These are phyloP conservation scores for Cicer yamashitae DNA, from an alignment of 306 rosid species.

Conservation along the genomic window DNA sequence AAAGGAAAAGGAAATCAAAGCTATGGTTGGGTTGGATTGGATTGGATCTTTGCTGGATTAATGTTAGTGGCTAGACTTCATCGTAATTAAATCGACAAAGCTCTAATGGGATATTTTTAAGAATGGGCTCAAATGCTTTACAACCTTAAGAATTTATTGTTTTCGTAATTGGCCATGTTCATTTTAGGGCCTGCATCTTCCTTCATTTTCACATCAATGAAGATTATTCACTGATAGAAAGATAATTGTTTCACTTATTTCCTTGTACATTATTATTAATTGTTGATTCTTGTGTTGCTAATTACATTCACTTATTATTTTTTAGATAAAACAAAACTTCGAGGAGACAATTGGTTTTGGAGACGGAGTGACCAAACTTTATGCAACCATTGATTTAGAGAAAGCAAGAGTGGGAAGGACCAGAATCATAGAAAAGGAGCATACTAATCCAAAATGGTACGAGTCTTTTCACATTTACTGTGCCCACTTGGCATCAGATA, in stretches of 20 bases:
- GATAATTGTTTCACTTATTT: neutral
- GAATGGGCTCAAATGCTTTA: slow-evolving; percentile 11
- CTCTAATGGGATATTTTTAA: slow-evolving; percentile 1
- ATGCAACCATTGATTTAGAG: slow-evolving; percentile 74
- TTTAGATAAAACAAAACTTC: slow-evolving; percentile 43
- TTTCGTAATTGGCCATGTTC: neutral
- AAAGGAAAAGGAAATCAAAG: neutral
- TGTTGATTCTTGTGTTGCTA: slow-evolving; percentile 27
- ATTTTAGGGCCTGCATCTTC: neutral
- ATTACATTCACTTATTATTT: slow-evolving; percentile 25
- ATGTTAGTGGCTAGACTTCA: slow-evolving; percentile 1
- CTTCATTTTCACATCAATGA: neutral
- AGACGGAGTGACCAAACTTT: slow-evolving; percentile 59
- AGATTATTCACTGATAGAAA: slow-evolving; percentile 8
- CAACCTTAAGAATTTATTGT: neutral
- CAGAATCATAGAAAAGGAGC: slow-evolving; percentile 58
- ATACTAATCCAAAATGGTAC: slow-evolving; percentile 58
- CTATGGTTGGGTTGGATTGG: too few species aligned
- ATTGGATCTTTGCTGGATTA: neutral
- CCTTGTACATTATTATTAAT: neutral
- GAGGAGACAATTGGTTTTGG: slow-evolving; percentile 66
- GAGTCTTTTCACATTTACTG: slow-evolving; percentile 78
- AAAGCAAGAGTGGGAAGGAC: slow-evolving; percentile 77
- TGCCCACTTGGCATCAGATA: slow-evolving; percentile 61
- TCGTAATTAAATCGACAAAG: neutral